Evolutionary conservation across 306 rosid species (phyloP).

Genomic region (Quercus agrifolia): DNA sequence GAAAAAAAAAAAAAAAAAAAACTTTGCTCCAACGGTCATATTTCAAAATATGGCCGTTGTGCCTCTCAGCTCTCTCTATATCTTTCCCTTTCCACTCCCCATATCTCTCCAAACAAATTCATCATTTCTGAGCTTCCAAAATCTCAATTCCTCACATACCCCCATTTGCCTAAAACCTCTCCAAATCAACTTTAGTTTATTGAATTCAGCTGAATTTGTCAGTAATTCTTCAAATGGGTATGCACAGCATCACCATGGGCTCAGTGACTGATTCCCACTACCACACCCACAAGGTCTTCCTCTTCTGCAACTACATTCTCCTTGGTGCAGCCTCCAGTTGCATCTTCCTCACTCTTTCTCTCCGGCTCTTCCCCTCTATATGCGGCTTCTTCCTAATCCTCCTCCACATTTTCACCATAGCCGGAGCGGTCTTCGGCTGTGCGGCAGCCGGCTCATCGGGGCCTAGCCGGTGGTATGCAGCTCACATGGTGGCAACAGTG

Average conservation of each 20-base stretch:
- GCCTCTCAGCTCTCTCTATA: constrained; percentile 1
- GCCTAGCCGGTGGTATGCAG: constrained; percentile 64
- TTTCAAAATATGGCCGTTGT: constrained; percentile 17
- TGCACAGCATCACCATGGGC: constrained; percentile 3
- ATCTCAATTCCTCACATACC: background rate
- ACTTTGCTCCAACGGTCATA: constrained; percentile 8
- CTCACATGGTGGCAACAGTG: constrained; percentile 83
- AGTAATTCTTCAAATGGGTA: constrained; percentile 35
- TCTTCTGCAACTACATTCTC: constrained; percentile 80
- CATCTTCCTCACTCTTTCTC: constrained; percentile 90
- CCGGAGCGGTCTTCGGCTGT: constrained; percentile 70
- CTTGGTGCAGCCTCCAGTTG: constrained; percentile 91
- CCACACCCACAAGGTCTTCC: constrained; percentile 75
- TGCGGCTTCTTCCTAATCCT: constrained; percentile 82
- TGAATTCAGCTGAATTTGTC: background rate
- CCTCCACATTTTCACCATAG: constrained; percentile 73
- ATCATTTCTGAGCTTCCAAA: background rate
- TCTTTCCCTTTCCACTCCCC: background rate
- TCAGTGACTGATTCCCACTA: constrained; percentile 30
- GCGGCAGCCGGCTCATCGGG: constrained; percentile 48
- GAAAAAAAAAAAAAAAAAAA: no score
- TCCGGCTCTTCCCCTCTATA: constrained; percentile 73
- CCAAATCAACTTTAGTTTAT: background rate
- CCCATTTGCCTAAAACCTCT: background rate
- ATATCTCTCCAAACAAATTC: background rate